Conservation (phyloP, 2,329 filamentous ascomycete genomes). For the Beauveria bassiana region DNA sequence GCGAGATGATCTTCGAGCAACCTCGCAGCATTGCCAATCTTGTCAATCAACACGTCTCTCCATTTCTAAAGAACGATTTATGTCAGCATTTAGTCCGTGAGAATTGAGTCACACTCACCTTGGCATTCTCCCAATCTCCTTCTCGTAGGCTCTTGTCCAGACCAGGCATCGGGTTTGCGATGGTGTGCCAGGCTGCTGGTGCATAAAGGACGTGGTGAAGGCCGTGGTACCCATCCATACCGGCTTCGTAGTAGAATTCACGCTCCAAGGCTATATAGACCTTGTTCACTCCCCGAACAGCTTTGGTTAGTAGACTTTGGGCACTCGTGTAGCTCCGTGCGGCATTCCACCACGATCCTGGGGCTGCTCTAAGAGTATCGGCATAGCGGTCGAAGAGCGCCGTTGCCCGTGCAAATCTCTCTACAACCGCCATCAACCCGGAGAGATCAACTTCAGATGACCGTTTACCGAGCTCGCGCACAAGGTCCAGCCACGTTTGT, state of each 20-base stretch:
- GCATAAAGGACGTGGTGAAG: constrained; percentile 3
- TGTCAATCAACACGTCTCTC: background rate
- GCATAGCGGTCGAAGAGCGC: background rate
- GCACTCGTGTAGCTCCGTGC: background rate
- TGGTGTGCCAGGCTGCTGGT: background rate
- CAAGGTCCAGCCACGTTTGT: constrained; percentile 25
- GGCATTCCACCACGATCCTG: background rate
- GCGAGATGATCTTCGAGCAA: background rate
- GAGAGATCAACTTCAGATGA: constrained; percentile 27
- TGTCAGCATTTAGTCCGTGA: too few species aligned
- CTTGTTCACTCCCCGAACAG: background rate
- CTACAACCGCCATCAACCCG: constrained; percentile 30
- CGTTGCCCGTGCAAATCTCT: constrained; percentile 22
- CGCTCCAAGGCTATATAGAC: constrained; percentile 1
- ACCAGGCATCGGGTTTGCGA: background rate
- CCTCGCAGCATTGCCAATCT: background rate
- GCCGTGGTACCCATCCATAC: background rate
- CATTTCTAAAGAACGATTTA: background rate
- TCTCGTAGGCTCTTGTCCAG: background rate
- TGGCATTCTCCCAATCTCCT: background rate
- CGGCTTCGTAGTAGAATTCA: constrained; percentile 2
- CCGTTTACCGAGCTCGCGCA: constrained; percentile 22
- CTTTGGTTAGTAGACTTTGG: background rate
- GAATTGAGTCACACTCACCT: background rate
- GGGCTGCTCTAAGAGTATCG: background rate